Base-by-base conservation (phyloP, 768 basidiomycete genomes). In the Lentinula guzmanii region DNA sequence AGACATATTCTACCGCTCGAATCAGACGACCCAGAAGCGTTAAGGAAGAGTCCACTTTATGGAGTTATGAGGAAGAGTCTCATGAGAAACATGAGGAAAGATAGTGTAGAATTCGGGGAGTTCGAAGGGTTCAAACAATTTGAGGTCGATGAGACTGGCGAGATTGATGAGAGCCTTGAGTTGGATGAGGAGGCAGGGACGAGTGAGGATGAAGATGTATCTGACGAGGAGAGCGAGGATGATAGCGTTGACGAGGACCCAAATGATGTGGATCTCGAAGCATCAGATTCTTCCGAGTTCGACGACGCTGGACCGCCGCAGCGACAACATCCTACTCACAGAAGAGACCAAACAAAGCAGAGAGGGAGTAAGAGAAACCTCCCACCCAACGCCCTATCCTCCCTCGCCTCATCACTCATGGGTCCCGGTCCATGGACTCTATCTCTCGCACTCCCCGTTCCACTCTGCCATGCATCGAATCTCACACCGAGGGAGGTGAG, bases 381-480 rank as follows among this genome's bases (percentile, higher is more conserved):
- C 15, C 6, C 28, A 5, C 51, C 31, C n/a, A 15, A 21, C 50
- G 81, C 86, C 65, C 67, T 81, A 33, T 82, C 82, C 0, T 85
- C 88, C 57, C 70, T 81, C 53, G 83, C 81, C 33, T 84, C 87
- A 21, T 77, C 69, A 48, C 74, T 83, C 63, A 87, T 87, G 86
- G 89, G 89, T 33, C 84, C 85, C 2, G 95, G 96, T 0, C 95
- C 96, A 11, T 98, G 95, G 95, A 79, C 80, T 8, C 82, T 98
- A 62, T 84, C 86, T 61, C 81, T 84, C 58, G 77, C 83, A 34
- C 69, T 98, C 48, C 79, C 80, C 48, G 77, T 98, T 1, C 95
- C 95, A 0, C 73, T 72, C 15, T 81, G 85, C 1, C 91, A 88
- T 66, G 70, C 70, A 21, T 70, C 59, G 41, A 59, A 48, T 46